These are phyloP conservation scores for Coelastrella sp. DNA, from an alignment of 139 green algal genomes.

Conservation along the genomic window DNA sequence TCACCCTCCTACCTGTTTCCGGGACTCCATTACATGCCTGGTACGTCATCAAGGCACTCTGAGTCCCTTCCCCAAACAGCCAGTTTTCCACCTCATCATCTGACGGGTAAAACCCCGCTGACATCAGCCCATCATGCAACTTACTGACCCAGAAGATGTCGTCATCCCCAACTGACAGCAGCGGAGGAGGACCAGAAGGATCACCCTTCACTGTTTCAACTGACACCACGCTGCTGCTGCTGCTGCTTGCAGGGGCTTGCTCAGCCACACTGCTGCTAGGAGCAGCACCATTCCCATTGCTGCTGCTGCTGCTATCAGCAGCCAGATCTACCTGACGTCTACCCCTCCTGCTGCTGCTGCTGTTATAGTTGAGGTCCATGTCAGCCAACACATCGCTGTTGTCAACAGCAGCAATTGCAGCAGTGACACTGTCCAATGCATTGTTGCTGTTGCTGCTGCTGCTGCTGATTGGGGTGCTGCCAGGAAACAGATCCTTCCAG, in stretches of 20 bases:
- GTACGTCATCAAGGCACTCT: conserved; percentile 58
- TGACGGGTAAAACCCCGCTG: conserved; percentile 71
- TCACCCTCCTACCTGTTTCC: conserved; percentile 67
- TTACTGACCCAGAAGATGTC: conserved; percentile 86
- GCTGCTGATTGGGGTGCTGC: not conserved
- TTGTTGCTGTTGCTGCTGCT: conserved; percentile 21
- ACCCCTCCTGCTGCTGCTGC: conserved; percentile 13
- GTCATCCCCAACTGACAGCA: conserved; percentile 72
- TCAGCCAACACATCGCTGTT: not conserved
- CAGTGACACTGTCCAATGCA: not conserved
- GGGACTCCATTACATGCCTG: conserved; percentile 75
- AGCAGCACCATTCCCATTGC: not conserved
- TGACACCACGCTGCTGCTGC: not conserved
- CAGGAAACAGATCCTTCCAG: not conserved
- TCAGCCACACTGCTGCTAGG: not conserved
- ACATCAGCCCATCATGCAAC: conserved; percentile 70
- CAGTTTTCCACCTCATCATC: conserved; percentile 76
- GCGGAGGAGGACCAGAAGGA: conserved; percentile 64
- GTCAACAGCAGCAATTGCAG: not conserved
- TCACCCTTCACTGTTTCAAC: not conserved
- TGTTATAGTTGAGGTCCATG: conserved; percentile 11
- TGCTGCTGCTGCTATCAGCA: conserved; percentile 17
- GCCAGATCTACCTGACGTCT: not conserved
- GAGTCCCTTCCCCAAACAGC: conserved; percentile 61
- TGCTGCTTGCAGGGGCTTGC: not conserved